phyloP scores from a whole-genome alignment of 805 yeast genomes.

The Kluyveromyces lactis region DNA sequence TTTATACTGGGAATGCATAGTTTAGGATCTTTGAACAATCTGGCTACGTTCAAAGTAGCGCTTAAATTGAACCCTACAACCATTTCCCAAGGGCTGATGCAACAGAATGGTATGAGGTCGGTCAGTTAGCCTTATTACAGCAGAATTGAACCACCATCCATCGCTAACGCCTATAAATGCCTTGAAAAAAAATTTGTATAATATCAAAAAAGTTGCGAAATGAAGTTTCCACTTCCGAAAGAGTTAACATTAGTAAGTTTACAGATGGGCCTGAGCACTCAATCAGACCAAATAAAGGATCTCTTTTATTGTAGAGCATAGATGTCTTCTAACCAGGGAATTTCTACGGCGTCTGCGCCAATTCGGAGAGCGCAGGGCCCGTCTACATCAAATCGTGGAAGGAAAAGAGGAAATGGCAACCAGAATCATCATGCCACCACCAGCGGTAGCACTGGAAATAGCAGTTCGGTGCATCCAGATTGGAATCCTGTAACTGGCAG shows the following conservation, averaged over 20 bases:
- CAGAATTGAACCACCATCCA: too few species aligned
- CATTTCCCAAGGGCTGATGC: not conserved
- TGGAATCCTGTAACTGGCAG: not conserved
- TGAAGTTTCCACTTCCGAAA: too few species aligned
- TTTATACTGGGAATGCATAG: slow-evolving; percentile 58
- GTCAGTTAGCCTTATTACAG: too few species aligned
- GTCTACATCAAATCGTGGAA: slow-evolving; percentile 1
- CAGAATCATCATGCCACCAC: not conserved
- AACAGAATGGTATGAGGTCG: too few species aligned
- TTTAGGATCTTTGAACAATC: slow-evolving; percentile 55
- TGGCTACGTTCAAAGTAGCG: slow-evolving; percentile 62
- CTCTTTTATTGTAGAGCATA: too few species aligned
- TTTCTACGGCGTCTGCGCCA: not conserved
- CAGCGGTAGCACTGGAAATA: not conserved
- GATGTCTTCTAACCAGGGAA: not conserved
- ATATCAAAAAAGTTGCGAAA: too few species aligned
- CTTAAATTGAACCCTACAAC: slow-evolving; percentile 48
- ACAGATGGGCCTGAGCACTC: too few species aligned
- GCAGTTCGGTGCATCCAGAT: not conserved
- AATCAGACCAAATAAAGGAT: too few species aligned
- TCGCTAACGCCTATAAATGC: too few species aligned
- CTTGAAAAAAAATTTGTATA: too few species aligned
- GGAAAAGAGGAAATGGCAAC: not conserved
- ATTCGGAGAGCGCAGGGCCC: slow-evolving; percentile 2
- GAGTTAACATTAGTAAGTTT: too few species aligned